Conservation (phyloP, 2,329 filamentous ascomycete genomes). For the Cercospora canescens region DNA sequence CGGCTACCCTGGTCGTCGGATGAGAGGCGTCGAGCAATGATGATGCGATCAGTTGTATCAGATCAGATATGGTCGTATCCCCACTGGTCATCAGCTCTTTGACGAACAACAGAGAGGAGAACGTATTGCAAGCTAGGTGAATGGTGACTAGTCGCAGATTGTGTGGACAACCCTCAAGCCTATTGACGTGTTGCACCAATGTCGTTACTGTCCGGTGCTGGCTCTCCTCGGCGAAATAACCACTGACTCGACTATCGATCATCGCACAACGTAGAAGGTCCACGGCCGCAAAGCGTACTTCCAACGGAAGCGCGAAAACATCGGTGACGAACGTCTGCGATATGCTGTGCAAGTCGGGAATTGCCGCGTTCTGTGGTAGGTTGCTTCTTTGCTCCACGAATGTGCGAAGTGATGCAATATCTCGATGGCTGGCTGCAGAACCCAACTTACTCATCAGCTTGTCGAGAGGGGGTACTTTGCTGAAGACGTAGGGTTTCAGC, state of each 20-base stretch:
- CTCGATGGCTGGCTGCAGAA: conserved; percentile 55
- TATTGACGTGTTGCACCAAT: conserved; percentile 58
- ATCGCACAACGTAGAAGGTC: conserved; percentile 80
- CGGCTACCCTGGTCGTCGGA: conserved; percentile 73
- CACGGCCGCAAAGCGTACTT: conserved; percentile 75
- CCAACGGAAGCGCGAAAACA: conserved; percentile 54
- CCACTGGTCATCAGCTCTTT: conserved; percentile 38
- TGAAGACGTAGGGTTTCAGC: conserved; percentile 69
- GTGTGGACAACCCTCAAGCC: conserved; percentile 70
- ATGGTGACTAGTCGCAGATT: conserved; percentile 79
- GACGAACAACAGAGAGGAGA: conserved; percentile 71
- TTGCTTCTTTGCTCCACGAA: conserved; percentile 68
- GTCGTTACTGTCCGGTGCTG: conserved; percentile 62
- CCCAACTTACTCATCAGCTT: conserved; percentile 83
- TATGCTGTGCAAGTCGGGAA: conserved; percentile 71
- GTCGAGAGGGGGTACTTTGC: conserved; percentile 76
- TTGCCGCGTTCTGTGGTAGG: conserved; percentile 63
- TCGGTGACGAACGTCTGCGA: conserved; percentile 39
- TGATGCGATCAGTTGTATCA: conserved; percentile 71
- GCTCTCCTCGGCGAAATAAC: conserved; percentile 76
- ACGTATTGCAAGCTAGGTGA: conserved; percentile 83
- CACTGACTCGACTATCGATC: conserved; percentile 74
- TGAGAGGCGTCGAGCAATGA: conserved; percentile 78
- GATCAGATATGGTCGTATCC: conserved; percentile 45
- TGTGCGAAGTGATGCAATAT: conserved; percentile 63